These are phyloP conservation scores for Handroanthus guayacan DNA, from an alignment of 257 asterid genomes.

Conservation along the genomic window DNA sequence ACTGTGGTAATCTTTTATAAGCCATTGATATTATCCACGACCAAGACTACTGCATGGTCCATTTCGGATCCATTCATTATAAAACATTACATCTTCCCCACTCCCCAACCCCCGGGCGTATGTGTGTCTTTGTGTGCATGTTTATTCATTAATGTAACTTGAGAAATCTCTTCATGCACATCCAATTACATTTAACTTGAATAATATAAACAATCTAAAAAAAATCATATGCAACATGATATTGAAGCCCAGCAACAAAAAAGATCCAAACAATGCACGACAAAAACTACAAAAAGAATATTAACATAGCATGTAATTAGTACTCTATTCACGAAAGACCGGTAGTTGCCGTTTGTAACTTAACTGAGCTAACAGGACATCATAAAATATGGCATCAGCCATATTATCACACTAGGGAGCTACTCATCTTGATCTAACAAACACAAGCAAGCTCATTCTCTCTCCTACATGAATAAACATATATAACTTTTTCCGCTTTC, in stretches of 20 bases:
- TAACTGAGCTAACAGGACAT: conserved; percentile 22
- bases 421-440: conserved; percentile 5
- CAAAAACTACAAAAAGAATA: too few relatives aligned
- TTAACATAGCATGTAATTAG: not conserved
- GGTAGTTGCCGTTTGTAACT: not conserved
- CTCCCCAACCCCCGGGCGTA: not conserved
- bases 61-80: not conserved
- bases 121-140: not conserved
- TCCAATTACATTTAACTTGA: not conserved
- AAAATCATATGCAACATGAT: not conserved
- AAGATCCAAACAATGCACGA: not conserved
- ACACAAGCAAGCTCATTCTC: not conserved
- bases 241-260: not conserved
- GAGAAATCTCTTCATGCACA: conserved; percentile 6
- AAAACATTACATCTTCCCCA: not conserved
- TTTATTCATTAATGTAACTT: not conserved
- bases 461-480: not conserved
- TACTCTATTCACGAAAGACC: not conserved
- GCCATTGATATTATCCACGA: not conserved
- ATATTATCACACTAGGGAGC: conserved; percentile 8
- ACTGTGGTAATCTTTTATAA: not conserved
- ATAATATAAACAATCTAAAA: not conserved
- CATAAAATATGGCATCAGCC: not conserved
- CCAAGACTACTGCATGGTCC: not conserved
- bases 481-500: not conserved